Conservation (phyloP, 805 yeast genomes). For the Sugiyamaella smithiae region DNA sequence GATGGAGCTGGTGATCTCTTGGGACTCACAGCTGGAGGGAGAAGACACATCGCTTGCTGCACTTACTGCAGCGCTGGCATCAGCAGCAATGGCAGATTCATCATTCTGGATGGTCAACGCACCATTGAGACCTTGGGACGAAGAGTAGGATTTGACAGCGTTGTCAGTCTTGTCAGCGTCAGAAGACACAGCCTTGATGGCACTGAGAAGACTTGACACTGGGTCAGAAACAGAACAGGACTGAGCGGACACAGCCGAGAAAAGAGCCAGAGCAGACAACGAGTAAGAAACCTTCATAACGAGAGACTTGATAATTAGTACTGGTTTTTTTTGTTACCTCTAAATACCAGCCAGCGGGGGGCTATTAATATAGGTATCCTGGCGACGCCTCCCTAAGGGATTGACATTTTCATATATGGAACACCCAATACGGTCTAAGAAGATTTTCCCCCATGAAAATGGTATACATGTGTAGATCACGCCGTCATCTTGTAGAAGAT, state of each 20-base stretch:
- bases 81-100: constrained; percentile 23
- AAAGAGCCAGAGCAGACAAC: background rate
- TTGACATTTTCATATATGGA: no score
- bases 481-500: no score
- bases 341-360: no score
- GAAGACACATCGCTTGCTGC: constrained; percentile 13
- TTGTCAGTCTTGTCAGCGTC: constrained; percentile 16
- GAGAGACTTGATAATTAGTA: background rate
- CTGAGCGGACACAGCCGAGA: background rate
- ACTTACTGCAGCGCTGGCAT: constrained; percentile 18
- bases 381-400: no score
- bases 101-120: constrained; percentile 31
- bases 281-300: background rate
- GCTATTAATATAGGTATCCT: no score
- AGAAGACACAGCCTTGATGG: constrained; percentile 10
- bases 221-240: constrained; percentile 1
- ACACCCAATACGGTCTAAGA: no score
- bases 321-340: no score
- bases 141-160: constrained; percentile 11
- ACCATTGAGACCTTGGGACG: constrained; percentile 26
- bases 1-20: constrained; percentile 13
- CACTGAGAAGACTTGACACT: constrained; percentile 10
- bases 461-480: no score
- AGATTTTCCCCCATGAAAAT: no score
- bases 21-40: constrained; percentile 18